These are phyloP conservation scores for Xylaria multiplex DNA, from an alignment of 2,329 filamentous ascomycete species.

Conservation along the genomic window DNA sequence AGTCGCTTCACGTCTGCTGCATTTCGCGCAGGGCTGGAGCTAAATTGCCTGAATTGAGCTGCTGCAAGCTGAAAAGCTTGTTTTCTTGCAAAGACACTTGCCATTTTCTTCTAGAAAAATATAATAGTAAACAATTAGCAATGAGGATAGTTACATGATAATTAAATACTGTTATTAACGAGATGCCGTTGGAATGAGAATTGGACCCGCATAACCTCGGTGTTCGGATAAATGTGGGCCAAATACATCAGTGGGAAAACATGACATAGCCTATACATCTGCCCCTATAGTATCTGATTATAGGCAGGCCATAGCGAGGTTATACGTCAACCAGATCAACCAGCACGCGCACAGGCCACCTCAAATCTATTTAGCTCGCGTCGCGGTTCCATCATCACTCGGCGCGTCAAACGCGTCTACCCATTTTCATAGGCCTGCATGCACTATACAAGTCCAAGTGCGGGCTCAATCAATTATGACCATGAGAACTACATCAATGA, in stretches of 20 bases:
- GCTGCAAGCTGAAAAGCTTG: slow-evolving; percentile 51
- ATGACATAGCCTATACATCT: not conserved
- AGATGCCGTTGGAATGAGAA: slow-evolving; percentile 7
- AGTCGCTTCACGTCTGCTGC: slow-evolving; percentile 83
- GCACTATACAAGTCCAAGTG: not conserved
- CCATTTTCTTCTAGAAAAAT: slow-evolving; percentile 50
- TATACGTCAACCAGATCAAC: no score
- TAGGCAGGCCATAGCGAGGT: no score
- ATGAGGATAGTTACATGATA: not conserved
- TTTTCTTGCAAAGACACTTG: slow-evolving; percentile 53
- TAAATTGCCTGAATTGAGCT: slow-evolving; percentile 70
- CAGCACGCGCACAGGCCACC: slow-evolving; percentile 23
- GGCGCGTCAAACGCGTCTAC: slow-evolving; percentile 44
- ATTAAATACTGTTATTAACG: not conserved
- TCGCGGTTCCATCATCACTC: slow-evolving; percentile 33
- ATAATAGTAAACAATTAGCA: slow-evolving; percentile 4
- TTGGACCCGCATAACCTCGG: slow-evolving; percentile 47
- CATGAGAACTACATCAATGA: slow-evolving; percentile 22
- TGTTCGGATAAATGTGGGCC: slow-evolving; percentile 44
- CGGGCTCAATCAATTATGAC: slow-evolving; percentile 9
- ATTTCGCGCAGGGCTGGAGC: slow-evolving; percentile 68
- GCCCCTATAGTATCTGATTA: no score
- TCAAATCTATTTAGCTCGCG: slow-evolving; percentile 33
- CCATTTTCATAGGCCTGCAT: slow-evolving; percentile 27
- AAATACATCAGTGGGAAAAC: not conserved